phyloP scores from a whole-genome alignment of 192 early-diverging fungal species.

The Coemansia sp. region DNA sequence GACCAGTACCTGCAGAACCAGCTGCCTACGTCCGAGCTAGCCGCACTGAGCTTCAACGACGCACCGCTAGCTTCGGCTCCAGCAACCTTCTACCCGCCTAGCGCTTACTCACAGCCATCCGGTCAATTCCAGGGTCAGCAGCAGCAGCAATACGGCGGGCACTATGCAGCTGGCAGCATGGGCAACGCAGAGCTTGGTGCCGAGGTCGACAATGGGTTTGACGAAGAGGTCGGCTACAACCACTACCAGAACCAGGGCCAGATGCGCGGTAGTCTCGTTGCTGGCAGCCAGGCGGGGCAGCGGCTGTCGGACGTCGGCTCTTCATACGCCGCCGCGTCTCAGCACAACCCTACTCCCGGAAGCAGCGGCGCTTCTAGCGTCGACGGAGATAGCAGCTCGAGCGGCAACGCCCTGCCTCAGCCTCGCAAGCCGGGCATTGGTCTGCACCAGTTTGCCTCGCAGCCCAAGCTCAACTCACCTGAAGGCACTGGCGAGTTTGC shows the following conservation, averaged over 20 bases:
- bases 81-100: constrained; percentile 2
- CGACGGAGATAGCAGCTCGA: constrained; percentile 17
- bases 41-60: constrained; percentile 22
- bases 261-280: background rate
- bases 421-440: constrained; percentile 19
- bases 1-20: constrained; percentile 7
- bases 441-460: constrained; percentile 45
- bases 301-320: constrained; percentile 15
- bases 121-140: constrained; percentile 1
- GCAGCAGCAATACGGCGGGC: background rate
- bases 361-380: constrained; percentile 38
- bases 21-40: constrained; percentile 22
- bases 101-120: constrained; percentile 42
- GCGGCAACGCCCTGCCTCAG: constrained; percentile 26
- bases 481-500: constrained; percentile 24
- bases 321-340: constrained; percentile 8
- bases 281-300: constrained; percentile 8
- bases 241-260: constrained; percentile 40
- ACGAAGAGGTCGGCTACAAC: constrained; percentile 32
- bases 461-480: constrained; percentile 28
- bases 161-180: background rate
- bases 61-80: constrained; percentile 3
- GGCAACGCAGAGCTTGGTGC: constrained; percentile 34
- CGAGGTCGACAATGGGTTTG: constrained; percentile 45
- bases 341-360: constrained; percentile 16